These are phyloP conservation scores for Mycogone perniciosa DNA, from an alignment of 2,329 filamentous ascomycete genomes.

Conservation along the genomic window DNA sequence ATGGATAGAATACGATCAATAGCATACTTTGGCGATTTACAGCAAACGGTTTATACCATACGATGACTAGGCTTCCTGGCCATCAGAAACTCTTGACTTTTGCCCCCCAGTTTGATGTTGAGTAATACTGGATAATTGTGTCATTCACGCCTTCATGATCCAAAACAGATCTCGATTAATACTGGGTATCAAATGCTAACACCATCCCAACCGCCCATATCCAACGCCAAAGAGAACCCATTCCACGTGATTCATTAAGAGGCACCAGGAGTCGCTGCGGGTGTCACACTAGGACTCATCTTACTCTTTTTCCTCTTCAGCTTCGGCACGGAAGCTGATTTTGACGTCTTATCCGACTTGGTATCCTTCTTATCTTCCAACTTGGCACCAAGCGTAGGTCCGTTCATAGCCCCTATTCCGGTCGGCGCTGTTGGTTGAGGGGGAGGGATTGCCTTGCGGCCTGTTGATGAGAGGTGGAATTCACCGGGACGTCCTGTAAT, in stretches of 20 bases:
- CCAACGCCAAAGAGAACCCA: not conserved
- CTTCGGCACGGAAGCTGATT: constrained; percentile 36
- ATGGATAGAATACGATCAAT: constrained; percentile 1
- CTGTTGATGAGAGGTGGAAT: constrained; percentile 58
- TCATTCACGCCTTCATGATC: not conserved
- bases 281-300: constrained; percentile 29
- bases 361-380: constrained; percentile 39
- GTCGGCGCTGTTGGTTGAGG: constrained; percentile 25
- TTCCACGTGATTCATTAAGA: constrained; percentile 13
- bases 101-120: not conserved
- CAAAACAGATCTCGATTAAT: not conserved
- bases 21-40: not conserved
- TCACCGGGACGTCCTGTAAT: constrained; percentile 61
- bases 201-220: not conserved
- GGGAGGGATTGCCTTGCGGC: constrained; percentile 39
- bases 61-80: too few species aligned
- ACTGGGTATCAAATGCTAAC: constrained; percentile 10
- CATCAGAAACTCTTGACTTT: not conserved
- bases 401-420: constrained; percentile 30
- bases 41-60: not conserved
- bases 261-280: constrained; percentile 22
- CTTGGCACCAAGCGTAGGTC: constrained; percentile 35
- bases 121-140: not conserved
- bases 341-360: constrained; percentile 40
- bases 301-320: constrained; percentile 45